phyloP scores from a whole-genome alignment of 2,329 filamentous ascomycete species.

The Fusarium torreyae region DNA sequence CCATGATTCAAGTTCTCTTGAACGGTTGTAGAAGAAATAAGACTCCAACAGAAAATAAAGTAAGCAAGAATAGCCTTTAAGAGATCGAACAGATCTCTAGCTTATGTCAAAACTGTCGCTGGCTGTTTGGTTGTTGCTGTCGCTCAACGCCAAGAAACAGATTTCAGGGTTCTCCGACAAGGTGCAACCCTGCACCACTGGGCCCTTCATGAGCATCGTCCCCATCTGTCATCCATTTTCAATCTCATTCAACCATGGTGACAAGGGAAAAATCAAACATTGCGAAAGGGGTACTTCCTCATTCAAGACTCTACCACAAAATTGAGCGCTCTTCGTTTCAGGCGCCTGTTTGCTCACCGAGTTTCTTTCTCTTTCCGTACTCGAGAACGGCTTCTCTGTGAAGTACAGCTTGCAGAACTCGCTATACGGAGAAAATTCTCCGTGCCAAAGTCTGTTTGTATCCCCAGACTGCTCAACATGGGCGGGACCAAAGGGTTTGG shows the following conservation, averaged over 20 bases:
- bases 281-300: constrained; percentile 17
- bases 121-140: constrained; percentile 6
- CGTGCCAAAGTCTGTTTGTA: background rate
- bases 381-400: background rate
- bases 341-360: background rate
- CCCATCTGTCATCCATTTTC: constrained; percentile 27
- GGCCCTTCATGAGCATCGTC: constrained; percentile 18
- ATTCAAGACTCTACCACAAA: background rate
- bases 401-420: background rate
- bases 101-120: constrained; percentile 18
- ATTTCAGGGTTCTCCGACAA: constrained; percentile 29
- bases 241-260: constrained; percentile 22
- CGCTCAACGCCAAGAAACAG: constrained; percentile 17
- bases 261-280: constrained; percentile 7
- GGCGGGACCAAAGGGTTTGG: background rate
- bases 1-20: constrained; percentile 26
- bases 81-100: constrained; percentile 13
- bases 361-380: background rate
- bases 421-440: background rate
- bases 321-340: constrained; percentile 12
- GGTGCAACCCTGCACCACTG: constrained; percentile 21
- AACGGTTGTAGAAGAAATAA: background rate
- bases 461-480: background rate
- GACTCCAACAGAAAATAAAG: background rate
- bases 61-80: background rate